Conservation (phyloP, 1,284 basidiomycete species). For the Ganoderma lingzhi region DNA sequence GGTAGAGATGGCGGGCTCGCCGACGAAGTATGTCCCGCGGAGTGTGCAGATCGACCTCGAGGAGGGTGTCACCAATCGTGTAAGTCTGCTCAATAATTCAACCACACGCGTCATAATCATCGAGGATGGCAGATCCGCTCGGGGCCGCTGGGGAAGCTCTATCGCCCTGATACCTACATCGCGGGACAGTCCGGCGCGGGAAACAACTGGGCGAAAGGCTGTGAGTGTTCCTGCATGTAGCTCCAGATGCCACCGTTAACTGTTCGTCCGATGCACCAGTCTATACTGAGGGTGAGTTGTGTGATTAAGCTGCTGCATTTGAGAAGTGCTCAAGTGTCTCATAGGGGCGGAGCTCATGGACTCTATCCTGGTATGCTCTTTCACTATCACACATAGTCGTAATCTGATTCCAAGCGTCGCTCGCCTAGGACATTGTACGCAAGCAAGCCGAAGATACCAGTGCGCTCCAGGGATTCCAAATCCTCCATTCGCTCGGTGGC, state of each 20-base stretch:
- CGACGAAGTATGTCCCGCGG: slow-evolving; percentile 89
- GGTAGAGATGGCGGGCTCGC: slow-evolving; percentile 50
- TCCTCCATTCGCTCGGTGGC: slow-evolving; percentile 93
- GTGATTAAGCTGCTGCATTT: slow-evolving; percentile 4
- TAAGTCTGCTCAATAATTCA: slow-evolving; percentile 40
- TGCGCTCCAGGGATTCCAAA: slow-evolving; percentile 92
- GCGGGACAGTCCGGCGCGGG: slow-evolving; percentile 82
- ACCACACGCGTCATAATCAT: not conserved
- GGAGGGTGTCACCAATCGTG: slow-evolving; percentile 87
- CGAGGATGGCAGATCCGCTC: slow-evolving; percentile 59
- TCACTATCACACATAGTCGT: not conserved
- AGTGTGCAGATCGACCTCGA: slow-evolving; percentile 93
- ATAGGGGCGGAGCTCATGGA: slow-evolving; percentile 93
- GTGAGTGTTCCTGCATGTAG: slow-evolving; percentile 52
- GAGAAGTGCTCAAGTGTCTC: not conserved
- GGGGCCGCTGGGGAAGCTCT: slow-evolving; percentile 77
- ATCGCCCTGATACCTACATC: slow-evolving; percentile 91
- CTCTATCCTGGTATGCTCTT: slow-evolving; percentile 67
- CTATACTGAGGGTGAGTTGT: slow-evolving; percentile 80
- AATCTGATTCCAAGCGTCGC: not conserved
- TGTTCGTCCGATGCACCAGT: slow-evolving; percentile 49
- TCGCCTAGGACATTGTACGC: slow-evolving; percentile 69
- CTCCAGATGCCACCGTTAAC: not conserved
- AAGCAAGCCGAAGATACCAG: slow-evolving; percentile 86
- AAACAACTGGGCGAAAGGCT: slow-evolving; percentile 95